These are phyloP conservation scores for Skeletonema tropicum DNA, from an alignment of 108 stramenopile species.

Conservation along the genomic window DNA sequence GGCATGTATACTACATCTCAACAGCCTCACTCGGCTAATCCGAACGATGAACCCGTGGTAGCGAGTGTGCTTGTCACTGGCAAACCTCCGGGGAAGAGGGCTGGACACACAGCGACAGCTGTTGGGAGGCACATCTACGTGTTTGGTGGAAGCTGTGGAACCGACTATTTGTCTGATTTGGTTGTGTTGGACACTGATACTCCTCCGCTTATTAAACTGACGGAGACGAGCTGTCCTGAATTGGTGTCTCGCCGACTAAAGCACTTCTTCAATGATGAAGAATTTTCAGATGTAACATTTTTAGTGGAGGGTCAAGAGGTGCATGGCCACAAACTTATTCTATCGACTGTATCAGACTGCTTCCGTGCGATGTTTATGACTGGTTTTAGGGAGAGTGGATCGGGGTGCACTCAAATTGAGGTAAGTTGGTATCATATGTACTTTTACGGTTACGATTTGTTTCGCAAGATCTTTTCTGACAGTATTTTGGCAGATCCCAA, in stretches of 20 bases:
- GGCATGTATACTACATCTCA: conserved; percentile 19
- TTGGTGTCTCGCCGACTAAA: conserved; percentile 67
- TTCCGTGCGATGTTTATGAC: conserved; percentile 93
- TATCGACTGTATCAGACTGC: conserved; percentile 86
- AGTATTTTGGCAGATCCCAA: conserved; percentile 54
- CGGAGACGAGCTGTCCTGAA: conserved; percentile 66
- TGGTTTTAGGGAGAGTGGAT: conserved; percentile 76
- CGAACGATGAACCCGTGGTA: conserved; percentile 85
- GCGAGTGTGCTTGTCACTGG: conserved; percentile 77
- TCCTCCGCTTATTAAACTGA: conserved; percentile 65
- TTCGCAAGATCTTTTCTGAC: neutral
- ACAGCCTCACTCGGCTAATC: conserved; percentile 63
- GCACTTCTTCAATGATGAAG: conserved; percentile 85
- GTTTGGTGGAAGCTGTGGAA: conserved; percentile 84
- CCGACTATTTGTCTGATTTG: conserved; percentile 84
- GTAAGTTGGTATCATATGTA: neutral
- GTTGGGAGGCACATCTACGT: conserved; percentile 82
- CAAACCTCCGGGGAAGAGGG: conserved; percentile 80
- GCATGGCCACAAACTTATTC: conserved; percentile 87
- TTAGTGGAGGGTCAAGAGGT: conserved; percentile 85
- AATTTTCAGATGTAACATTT: conserved; percentile 93
- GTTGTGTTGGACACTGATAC: conserved; percentile 92
- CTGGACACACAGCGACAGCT: conserved; percentile 94
- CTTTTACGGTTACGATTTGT: neutral
- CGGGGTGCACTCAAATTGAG: conserved; percentile 74